Evolutionary conservation across 805 yeast genomes (phyloP).

Genomic region (Cyberlindnera suaveolens): DNA sequence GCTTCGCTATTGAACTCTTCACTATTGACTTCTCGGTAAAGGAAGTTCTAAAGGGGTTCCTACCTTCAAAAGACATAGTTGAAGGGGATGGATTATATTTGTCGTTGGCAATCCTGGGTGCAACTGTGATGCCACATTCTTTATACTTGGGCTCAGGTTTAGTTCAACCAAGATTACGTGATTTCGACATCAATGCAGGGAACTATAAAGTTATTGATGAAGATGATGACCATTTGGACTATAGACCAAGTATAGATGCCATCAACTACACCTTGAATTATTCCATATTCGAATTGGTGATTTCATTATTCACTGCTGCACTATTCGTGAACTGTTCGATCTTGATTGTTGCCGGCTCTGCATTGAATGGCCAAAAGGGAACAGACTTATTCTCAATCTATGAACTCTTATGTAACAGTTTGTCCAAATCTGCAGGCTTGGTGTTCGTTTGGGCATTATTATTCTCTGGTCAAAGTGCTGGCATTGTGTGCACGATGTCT

Average conservation of each 20-base stretch:
- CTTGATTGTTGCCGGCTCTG: constrained; percentile 88
- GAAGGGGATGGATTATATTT: constrained; percentile 66
- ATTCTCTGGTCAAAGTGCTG: constrained; percentile 87
- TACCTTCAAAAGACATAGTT: constrained; percentile 45
- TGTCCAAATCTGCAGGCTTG: constrained; percentile 76
- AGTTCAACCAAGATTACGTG: constrained; percentile 79
- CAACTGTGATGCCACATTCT: constrained; percentile 95
- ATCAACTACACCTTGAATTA: constrained; percentile 74
- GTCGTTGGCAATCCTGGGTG: constrained; percentile 83
- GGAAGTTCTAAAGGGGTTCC: constrained; percentile 65
- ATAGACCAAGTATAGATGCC: constrained; percentile 78
- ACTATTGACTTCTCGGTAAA: constrained; percentile 54
- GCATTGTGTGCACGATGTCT: constrained; percentile 89
- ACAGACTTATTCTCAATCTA: constrained; percentile 80
- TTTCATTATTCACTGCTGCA: constrained; percentile 85
- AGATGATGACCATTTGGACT: constrained; percentile 33
- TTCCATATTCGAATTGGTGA: constrained; percentile 75
- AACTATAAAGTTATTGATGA: constrained; percentile 34
- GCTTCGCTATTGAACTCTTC: constrained; percentile 74
- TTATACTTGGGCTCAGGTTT: constrained; percentile 83
- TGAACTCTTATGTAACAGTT: constrained; percentile 49
- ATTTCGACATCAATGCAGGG: constrained; percentile 67
- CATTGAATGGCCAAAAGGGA: constrained; percentile 45
- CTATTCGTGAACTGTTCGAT: constrained; percentile 86
- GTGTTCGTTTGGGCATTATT: constrained; percentile 80